phyloP scores from a whole-genome alignment of 202 grass and related monocot species.

The Cymbopogon flexuosus region DNA sequence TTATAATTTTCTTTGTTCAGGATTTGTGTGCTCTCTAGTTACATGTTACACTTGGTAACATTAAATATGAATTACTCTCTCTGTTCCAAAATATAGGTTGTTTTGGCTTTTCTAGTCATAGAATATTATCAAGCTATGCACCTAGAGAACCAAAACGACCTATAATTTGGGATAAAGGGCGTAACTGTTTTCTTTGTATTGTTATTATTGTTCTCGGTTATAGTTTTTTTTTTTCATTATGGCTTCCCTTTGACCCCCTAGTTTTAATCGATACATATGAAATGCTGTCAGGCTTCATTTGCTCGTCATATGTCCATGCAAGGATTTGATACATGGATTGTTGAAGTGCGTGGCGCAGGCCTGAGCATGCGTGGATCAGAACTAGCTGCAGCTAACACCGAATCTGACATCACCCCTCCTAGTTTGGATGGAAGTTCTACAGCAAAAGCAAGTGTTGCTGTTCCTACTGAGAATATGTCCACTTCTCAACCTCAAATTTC shows the following conservation, averaged over 20 bases:
- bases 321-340: conserved; percentile 98
- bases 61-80: not conserved
- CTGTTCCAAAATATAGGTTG: not conserved
- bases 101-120: not conserved
- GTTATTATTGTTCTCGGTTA: conserved; percentile 15
- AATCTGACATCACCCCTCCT: conserved; percentile 17
- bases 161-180: not conserved
- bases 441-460: conserved; percentile 26
- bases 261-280: conserved; percentile 22
- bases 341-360: conserved; percentile 88
- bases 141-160: not conserved
- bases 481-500: conserved; percentile 34
- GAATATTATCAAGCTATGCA: not conserved
- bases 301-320: conserved; percentile 92
- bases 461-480: conserved; percentile 29
- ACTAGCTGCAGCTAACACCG: conserved; percentile 30
- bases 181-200: not conserved
- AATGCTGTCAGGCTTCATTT: conserved; percentile 78
- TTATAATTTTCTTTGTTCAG: not conserved
- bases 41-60: not conserved
- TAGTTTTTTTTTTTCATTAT: not conserved
- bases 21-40: not conserved
- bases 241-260: not conserved
- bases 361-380: conserved; percentile 56
- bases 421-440: conserved; percentile 25